A percentile compares a stretch with the other conserved stretches of the same genome.
These are phyloP conservation scores for Talaromyces sp. DNA, from an alignment of 2,329 filamentous ascomycete species.

Conservation along the genomic window DNA sequence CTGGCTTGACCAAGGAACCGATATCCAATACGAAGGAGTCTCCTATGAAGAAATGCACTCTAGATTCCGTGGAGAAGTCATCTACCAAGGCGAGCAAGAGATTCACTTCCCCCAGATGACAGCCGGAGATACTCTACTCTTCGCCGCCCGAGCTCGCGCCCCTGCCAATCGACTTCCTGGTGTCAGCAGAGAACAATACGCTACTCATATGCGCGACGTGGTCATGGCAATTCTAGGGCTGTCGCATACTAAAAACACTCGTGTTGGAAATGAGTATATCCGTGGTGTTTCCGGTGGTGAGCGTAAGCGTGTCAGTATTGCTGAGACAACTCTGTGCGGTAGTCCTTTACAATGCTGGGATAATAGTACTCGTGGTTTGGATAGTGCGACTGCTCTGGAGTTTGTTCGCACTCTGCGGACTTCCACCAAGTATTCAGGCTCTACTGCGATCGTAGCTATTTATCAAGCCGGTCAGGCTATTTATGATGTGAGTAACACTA, in stretches of 20 bases:
- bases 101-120: conserved; percentile 74
- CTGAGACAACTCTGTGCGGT: conserved; percentile 48
- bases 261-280: conserved; percentile 52
- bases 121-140: conserved; percentile 73
- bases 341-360: conserved; percentile 47
- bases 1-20: conserved; percentile 60
- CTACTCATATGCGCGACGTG: conserved; percentile 41
- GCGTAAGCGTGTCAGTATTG: conserved; percentile 57
- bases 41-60: conserved; percentile 40
- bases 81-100: conserved; percentile 42
- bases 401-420: conserved; percentile 51
- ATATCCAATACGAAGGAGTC: conserved; percentile 68
- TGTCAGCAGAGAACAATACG: conserved; percentile 42
- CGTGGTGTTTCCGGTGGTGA: conserved; percentile 59
- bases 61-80: conserved; percentile 13
- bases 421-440: conserved; percentile 48
- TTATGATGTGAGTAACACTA: conserved; percentile 40
- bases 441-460: conserved; percentile 51
- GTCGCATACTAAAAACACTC: conserved; percentile 49
- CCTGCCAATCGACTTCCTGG: conserved; percentile 40
- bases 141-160: conserved; percentile 62
- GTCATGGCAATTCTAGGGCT: conserved; percentile 43
- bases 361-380: conserved; percentile 48
- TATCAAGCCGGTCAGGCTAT: conserved; percentile 49
- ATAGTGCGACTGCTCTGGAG: conserved; percentile 53